Conservation (phyloP, 331 rosid species). For the Erythrophleum ivorense region DNA sequence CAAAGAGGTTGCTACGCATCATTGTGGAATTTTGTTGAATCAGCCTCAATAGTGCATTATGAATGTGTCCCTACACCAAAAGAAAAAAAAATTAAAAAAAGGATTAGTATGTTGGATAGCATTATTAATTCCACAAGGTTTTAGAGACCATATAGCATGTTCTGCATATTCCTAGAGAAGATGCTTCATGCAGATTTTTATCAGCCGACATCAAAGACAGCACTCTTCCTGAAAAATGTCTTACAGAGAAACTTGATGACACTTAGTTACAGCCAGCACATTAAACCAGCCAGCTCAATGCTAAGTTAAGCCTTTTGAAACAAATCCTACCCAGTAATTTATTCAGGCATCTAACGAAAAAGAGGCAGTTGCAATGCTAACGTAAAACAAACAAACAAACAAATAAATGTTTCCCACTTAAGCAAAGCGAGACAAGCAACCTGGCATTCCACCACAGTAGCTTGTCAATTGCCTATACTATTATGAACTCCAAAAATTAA, state of each 20-base stretch:
- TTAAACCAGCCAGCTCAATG: background rate
- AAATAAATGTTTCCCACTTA: background rate
- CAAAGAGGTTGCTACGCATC: constrained; percentile 54
- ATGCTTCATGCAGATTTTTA: background rate
- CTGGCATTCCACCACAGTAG: background rate
- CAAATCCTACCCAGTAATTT: background rate
- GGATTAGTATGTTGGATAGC: background rate
- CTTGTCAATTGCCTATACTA: background rate
- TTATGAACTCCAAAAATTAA: background rate
- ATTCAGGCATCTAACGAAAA: background rate
- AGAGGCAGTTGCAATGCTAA: background rate
- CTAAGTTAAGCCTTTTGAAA: background rate
- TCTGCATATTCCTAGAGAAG: constrained; percentile 18
- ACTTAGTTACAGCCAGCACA: background rate
- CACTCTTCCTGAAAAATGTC: background rate
- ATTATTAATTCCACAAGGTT: background rate
- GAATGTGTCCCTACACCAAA: constrained; percentile 42
- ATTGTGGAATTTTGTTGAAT: constrained; percentile 35
- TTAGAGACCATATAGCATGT: background rate
- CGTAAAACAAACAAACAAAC: too few relatives aligned
- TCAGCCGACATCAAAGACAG: background rate
- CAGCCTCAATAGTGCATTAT: constrained; percentile 34
- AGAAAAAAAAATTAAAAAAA: background rate
- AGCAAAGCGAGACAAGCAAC: constrained; percentile 2
- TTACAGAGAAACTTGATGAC: background rate